phyloP scores from a whole-genome alignment of 1,284 basidiomycete species.

The Papiliotrema laurentii region DNA sequence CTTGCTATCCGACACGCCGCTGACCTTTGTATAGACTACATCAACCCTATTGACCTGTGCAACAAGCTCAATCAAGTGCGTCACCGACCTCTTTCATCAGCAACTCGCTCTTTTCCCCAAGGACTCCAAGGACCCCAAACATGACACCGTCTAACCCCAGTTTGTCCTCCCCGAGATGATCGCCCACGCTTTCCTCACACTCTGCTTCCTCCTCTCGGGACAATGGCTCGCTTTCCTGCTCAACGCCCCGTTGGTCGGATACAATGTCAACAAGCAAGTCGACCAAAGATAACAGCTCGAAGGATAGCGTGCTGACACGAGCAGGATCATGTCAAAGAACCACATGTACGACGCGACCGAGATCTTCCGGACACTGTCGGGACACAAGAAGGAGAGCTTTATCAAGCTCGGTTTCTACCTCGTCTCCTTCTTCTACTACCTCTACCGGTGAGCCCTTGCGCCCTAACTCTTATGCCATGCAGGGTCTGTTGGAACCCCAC shows the following conservation, averaged over 20 bases:
- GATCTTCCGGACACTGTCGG: constrained; percentile 90
- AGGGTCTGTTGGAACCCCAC: background rate
- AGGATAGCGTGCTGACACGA: background rate
- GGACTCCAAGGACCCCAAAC: background rate
- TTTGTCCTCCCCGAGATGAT: constrained; percentile 97
- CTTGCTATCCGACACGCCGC: background rate
- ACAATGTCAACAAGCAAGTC: constrained; percentile 88
- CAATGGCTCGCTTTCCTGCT: constrained; percentile 94
- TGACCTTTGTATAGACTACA: constrained; percentile 61
- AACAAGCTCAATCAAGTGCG: constrained; percentile 97
- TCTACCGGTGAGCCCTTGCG: constrained; percentile 89
- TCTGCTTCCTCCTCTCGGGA: constrained; percentile 84
- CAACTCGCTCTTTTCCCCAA: background rate
- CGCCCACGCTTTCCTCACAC: constrained; percentile 84
- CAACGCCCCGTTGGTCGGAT: constrained; percentile 84
- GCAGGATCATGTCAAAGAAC: constrained; percentile 84
- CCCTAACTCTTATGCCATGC: background rate
- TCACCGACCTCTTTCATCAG: constrained; percentile 3
- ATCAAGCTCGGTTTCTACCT: constrained; percentile 94
- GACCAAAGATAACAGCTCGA: background rate
- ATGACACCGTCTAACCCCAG: constrained; percentile 50
- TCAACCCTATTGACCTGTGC: constrained; percentile 99
- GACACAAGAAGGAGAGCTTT: constrained; percentile 96
- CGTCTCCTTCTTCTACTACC: constrained; percentile 92
- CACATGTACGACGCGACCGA: constrained; percentile 99